These are phyloP conservation scores for Populus hybrid DNA, from an alignment of 441 rosid genomes.

Conservation along the genomic window DNA sequence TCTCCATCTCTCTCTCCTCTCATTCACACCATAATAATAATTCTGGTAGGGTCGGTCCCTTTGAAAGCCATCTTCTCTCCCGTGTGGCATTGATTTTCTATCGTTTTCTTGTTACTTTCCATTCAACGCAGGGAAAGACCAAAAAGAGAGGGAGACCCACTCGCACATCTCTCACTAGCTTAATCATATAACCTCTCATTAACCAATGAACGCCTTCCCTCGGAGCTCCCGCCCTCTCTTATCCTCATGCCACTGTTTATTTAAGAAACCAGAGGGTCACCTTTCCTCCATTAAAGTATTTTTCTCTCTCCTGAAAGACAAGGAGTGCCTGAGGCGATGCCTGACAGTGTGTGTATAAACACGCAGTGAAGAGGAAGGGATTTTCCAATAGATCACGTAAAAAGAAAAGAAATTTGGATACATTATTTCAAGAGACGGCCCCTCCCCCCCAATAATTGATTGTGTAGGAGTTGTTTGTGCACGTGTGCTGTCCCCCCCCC, in stretches of 20 bases:
- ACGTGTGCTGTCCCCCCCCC: conserved; percentile 39
- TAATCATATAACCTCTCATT: background rate
- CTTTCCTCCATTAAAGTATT: too few relatives aligned
- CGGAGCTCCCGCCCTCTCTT: background rate
- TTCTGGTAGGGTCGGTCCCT: conserved; percentile 15
- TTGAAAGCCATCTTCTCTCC: conserved; percentile 23
- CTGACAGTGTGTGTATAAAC: too few relatives aligned
- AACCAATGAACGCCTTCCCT: background rate
- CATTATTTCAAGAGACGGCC: conserved; percentile 15
- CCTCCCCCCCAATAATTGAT: conserved; percentile 32
- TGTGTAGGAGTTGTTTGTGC: conserved; percentile 32
- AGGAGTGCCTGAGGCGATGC: too few relatives aligned
- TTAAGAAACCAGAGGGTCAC: background rate
- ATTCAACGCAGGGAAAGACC: conserved; percentile 19
- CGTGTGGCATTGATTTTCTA: conserved; percentile 34
- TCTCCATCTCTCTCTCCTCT: background rate
- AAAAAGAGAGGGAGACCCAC: conserved; percentile 28
- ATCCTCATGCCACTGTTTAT: background rate
- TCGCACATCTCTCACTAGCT: background rate
- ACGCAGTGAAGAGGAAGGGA: too few relatives aligned
- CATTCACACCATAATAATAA: conserved; percentile 29
- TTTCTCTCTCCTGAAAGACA: too few relatives aligned
- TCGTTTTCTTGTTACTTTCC: conserved; percentile 18
- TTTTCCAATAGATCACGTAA: too few relatives aligned
- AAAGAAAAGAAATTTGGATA: too few relatives aligned